A percentile compares a stretch with the other conserved stretches of the same genome.
Evolutionary conservation across 2,329 filamentous ascomycete genomes (phyloP).

Genomic region (Ascochyta clinopodiicola): DNA sequence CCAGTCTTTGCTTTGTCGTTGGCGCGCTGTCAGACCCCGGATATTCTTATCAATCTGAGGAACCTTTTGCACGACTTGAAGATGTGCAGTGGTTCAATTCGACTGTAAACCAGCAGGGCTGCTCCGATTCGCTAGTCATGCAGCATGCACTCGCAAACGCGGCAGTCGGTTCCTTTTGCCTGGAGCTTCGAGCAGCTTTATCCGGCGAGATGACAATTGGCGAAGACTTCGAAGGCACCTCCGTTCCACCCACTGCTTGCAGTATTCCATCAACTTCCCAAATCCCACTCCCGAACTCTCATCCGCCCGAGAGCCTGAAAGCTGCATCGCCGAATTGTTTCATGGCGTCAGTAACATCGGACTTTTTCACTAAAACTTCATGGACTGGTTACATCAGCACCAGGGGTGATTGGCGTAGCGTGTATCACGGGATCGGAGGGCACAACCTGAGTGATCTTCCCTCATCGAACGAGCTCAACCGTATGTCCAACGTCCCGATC

Average conservation of each 20-base stretch:
- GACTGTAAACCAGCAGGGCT: not conserved
- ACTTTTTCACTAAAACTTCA: conserved; percentile 7
- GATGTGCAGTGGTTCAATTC: conserved; percentile 19
- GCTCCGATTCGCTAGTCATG: conserved; percentile 9
- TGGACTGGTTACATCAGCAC: conserved; percentile 20
- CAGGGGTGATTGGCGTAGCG: conserved; percentile 19
- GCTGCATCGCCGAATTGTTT: not conserved
- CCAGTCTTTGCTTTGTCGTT: conserved; percentile 14
- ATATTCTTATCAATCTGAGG: conserved; percentile 4
- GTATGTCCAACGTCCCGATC: not conserved
- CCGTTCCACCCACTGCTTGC: conserved; percentile 6
- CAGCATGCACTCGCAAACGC: conserved; percentile 15
- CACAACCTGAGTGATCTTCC: conserved; percentile 9
- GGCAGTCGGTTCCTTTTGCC: conserved; percentile 13
- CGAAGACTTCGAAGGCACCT: conserved; percentile 16
- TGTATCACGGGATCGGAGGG: conserved; percentile 17
- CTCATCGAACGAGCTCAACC: not conserved
- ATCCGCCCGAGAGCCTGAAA: not conserved
- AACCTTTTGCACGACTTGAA: conserved; percentile 12
- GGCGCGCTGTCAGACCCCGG: conserved; percentile 7
- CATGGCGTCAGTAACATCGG: not conserved
- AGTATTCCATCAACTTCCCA: conserved; percentile 9
- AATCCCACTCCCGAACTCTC: not conserved
- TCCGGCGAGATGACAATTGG: conserved; percentile 15
- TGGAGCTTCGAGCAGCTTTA: conserved; percentile 12